phyloP scores from a whole-genome alignment of 2,329 filamentous ascomycete species.

The Ceratocystis smalleyi region DNA sequence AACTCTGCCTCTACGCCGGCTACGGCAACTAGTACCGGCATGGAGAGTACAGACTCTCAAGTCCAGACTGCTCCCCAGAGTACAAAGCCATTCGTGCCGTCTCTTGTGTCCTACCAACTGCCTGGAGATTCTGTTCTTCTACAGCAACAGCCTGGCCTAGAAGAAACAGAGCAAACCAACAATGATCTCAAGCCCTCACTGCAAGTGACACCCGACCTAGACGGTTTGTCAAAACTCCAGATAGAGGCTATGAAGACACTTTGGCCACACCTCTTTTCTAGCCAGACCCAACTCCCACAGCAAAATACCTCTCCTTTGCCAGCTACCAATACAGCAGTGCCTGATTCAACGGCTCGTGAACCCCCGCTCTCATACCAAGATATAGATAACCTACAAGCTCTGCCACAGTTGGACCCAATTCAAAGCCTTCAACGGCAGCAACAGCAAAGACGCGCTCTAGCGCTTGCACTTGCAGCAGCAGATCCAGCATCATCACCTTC shows the following conservation, averaged over 20 bases:
- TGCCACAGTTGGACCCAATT: background rate
- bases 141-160: background rate
- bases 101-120: background rate
- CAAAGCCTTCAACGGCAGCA: background rate
- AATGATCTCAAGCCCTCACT: background rate
- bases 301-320: background rate
- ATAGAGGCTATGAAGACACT: background rate
- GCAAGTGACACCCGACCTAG: background rate
- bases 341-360: background rate
- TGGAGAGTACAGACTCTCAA: background rate
- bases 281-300: background rate
- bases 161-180: background rate
- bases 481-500: background rate
- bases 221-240: background rate
- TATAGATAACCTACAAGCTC: background rate
- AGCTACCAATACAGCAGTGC: background rate
- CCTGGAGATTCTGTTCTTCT: background rate
- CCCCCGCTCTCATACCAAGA: background rate
- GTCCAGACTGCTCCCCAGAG: background rate
- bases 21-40: background rate
- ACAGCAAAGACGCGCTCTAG: background rate
- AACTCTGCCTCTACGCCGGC: background rate
- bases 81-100: background rate
- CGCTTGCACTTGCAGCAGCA: background rate
- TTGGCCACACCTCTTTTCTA: slow-evolving; percentile 4